These are phyloP conservation scores for Phytopythium montanum DNA, from an alignment of 352 stramenopile species.

Conservation along the genomic window DNA sequence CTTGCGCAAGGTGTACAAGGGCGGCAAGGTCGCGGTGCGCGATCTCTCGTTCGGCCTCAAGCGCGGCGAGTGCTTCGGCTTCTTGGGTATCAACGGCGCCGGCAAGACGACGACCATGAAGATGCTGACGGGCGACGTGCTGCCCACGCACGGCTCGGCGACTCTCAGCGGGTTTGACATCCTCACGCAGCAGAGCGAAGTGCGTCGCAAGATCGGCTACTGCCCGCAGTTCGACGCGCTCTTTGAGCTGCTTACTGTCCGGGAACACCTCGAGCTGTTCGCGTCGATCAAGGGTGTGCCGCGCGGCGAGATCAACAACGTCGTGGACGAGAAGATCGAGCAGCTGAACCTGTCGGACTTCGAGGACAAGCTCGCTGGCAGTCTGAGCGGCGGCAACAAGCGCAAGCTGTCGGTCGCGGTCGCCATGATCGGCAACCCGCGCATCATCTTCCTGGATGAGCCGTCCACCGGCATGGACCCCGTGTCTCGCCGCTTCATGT, in stretches of 20 bases:
- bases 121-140: conserved; percentile 85
- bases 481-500: conserved; percentile 90
- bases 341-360: conserved; percentile 68
- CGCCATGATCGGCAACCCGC: conserved; percentile 44
- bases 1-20: conserved; percentile 88
- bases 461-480: conserved; percentile 90
- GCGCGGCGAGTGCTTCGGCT: conserved; percentile 88
- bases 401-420: background rate
- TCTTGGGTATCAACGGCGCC: conserved; percentile 90
- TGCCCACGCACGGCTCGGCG: conserved; percentile 30
- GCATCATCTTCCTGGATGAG: conserved; percentile 90
- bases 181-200: conserved; percentile 41
- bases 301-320: conserved; percentile 21
- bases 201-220: conserved; percentile 77
- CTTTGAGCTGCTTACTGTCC: conserved; percentile 72
- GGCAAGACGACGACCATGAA: conserved; percentile 94
- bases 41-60: conserved; percentile 75
- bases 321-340: conserved; percentile 46
- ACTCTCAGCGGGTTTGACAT: conserved; percentile 59
- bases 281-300: conserved; percentile 79
- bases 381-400: conserved; percentile 45
- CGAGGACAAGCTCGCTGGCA: conserved; percentile 60
- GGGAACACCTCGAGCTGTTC: conserved; percentile 84
- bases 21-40: conserved; percentile 69
- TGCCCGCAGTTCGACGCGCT: conserved; percentile 89